Percentiles rank a stretch among this genome's conserved stretches.
Evolutionary conservation across 139 green algal species (phyloP).

Genomic region (Chlorella sp.): DNA sequence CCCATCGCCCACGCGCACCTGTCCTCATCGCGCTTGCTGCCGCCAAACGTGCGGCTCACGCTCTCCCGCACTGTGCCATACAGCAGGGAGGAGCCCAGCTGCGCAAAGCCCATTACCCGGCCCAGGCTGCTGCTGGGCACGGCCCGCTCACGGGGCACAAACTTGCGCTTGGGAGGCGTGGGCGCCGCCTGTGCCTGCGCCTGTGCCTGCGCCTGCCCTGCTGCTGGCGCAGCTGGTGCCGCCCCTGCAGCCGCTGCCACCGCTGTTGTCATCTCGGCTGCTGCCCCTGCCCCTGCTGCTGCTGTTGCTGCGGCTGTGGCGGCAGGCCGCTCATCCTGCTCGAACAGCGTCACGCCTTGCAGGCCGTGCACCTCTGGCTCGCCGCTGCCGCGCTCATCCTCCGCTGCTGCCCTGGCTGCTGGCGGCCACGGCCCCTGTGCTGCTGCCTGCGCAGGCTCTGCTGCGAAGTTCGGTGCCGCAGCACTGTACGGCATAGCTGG

Average conservation of each 20-base stretch:
- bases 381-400: neutral
- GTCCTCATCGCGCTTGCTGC: neutral
- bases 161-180: conserved; percentile 29
- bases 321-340: neutral
- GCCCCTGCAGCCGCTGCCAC: neutral
- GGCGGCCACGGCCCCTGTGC: neutral
- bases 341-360: neutral
- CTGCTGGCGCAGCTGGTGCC: neutral
- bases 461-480: neutral
- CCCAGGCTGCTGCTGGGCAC: conserved; percentile 82
- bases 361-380: conserved; percentile 22
- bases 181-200: neutral
- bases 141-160: conserved; percentile 50
- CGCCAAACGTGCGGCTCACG: conserved; percentile 44
- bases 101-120: conserved; percentile 83
- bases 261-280: conserved; percentile 16
- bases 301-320: neutral
- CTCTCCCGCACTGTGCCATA: conserved; percentile 72
- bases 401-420: neutral
- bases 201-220: neutral
- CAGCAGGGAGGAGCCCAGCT: conserved; percentile 79
- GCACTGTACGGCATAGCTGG: neutral
- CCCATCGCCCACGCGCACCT: conserved; percentile 1
- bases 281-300: conserved; percentile 13
- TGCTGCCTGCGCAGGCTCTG: neutral